Base-by-base conservation (phyloP, 805 yeast species). In the Nakazawaea siamensis region DNA sequence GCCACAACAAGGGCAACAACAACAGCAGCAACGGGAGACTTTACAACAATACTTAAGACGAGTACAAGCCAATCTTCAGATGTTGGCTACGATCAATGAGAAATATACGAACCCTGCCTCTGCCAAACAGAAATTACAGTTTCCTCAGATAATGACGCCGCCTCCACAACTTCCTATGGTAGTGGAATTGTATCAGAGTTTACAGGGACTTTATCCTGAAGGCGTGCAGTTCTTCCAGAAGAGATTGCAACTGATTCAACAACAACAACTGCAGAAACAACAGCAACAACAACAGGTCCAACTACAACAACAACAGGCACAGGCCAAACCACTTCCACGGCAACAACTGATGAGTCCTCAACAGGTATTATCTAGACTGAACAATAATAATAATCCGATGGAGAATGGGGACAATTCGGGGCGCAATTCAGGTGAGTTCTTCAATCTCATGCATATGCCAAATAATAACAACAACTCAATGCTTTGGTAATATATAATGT, bases 151-250 rank as follows among this genome's bases (percentile, higher is more conserved):
- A 27, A 60, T 72, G 39, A 56, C 70, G 1, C 67, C 80, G 4
- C 79, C 79, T 6, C 64, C 64, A 3, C 77, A 70, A 29, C 59
- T 71, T 55, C 76, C 77, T 0, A 79, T 71, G 43, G 55, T 73
- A 28, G 55, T 56, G 33, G 66, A 61, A 25, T 58, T 66, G 27
- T 73, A 73, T 48, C 57, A 58, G n/a, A 55, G 60, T 32, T 52
- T 68, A 18, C 70, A 66, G 44, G 66, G 65, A 34, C 47, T 73
- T 24, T 73, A 72, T 41, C 77, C 76, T 0, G 78, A 73, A 40
- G 74, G 75, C 1, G 49, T 65, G n/a, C 67, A 60, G 37, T 58
- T 53, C 31, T 48, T 64, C 35, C 65, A 58, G 41, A 44, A 51
- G 51, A 34, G 5, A 38, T 50, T 32, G 48, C 51, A 4, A 49